These are phyloP conservation scores for Rhynchospora tenuis DNA, from an alignment of 176 grass and related monocot species.

Conservation along the genomic window DNA sequence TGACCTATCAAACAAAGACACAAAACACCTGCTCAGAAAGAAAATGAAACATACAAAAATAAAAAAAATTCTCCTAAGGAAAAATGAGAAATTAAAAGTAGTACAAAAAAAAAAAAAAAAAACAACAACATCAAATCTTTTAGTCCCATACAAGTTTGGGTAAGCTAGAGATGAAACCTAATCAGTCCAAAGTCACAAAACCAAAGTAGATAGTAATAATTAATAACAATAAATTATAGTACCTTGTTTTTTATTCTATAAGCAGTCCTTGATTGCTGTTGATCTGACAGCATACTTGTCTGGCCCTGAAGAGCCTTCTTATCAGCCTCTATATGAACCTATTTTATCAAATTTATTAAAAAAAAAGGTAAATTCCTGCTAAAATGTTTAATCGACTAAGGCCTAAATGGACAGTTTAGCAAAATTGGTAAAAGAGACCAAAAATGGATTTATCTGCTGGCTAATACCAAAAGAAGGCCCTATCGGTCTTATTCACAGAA, in stretches of 20 bases:
- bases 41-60: slow-evolving; percentile 13
- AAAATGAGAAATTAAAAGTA: neutral
- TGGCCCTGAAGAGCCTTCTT: slow-evolving; percentile 61
- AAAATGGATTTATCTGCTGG: neutral
- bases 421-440: neutral
- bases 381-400: slow-evolving; percentile 14
- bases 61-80: slow-evolving; percentile 2
- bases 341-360: slow-evolving; percentile 26
- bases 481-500: neutral
- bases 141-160: too few relatives aligned
- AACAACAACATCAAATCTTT: too few relatives aligned
- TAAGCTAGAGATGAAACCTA: too few relatives aligned
- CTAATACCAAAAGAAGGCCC: neutral
- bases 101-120: too few relatives aligned
- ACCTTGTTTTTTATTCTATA: slow-evolving; percentile 91
- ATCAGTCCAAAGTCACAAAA: too few relatives aligned
- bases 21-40: neutral
- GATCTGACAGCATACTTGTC: slow-evolving; percentile 50
- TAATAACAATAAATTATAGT: neutral
- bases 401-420: slow-evolving; percentile 6
- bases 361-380: neutral
- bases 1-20: slow-evolving; percentile 42
- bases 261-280: slow-evolving; percentile 53
- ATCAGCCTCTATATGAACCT: slow-evolving; percentile 98
- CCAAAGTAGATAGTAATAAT: too few relatives aligned